phyloP scores from a whole-genome alignment of 2,329 filamentous ascomycete species.

The Fusarium equiseti region DNA sequence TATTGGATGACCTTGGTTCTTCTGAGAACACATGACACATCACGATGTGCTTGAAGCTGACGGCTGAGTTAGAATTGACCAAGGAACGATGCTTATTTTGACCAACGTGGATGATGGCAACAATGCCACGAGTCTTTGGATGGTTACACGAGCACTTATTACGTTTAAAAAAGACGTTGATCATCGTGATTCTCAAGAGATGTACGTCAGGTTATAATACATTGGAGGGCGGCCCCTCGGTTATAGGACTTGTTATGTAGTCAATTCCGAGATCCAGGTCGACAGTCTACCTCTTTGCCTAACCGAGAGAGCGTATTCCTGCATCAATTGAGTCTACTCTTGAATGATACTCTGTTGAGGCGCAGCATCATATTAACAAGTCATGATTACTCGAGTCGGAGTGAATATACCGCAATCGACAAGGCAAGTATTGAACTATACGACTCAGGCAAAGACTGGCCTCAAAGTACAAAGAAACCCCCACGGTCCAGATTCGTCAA shows the following conservation, averaged over 20 bases:
- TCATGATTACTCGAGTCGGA: constrained; percentile 2
- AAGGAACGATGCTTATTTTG: constrained; percentile 2
- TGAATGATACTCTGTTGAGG: constrained; percentile 31
- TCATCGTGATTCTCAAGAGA: constrained; percentile 3
- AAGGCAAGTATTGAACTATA: neutral
- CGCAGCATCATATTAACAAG: constrained; percentile 18
- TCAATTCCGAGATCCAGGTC: neutral
- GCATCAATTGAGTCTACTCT: neutral
- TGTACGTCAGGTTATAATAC: neutral
- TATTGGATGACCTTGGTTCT: constrained; percentile 14
- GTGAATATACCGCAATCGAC: constrained; percentile 16
- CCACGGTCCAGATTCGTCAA: constrained; percentile 32
- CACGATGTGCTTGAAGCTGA: constrained; percentile 14
- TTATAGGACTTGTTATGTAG: neutral
- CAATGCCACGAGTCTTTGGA: constrained; percentile 23
- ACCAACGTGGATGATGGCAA: constrained; percentile 13
- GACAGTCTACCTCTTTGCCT: neutral
- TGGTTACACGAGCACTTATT: constrained; percentile 30
- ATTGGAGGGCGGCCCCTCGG: neutral
- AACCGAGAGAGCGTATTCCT: neutral
- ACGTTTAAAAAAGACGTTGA: neutral
- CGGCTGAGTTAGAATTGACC: constrained; percentile 2
- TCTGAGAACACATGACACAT: neutral
- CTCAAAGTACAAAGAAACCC: constrained; percentile 27
- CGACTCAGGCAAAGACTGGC: constrained; percentile 8